These are phyloP conservation scores for Colletotrichum lindemuthianum DNA, from an alignment of 2,329 filamentous ascomycete species.

Conservation along the genomic window DNA sequence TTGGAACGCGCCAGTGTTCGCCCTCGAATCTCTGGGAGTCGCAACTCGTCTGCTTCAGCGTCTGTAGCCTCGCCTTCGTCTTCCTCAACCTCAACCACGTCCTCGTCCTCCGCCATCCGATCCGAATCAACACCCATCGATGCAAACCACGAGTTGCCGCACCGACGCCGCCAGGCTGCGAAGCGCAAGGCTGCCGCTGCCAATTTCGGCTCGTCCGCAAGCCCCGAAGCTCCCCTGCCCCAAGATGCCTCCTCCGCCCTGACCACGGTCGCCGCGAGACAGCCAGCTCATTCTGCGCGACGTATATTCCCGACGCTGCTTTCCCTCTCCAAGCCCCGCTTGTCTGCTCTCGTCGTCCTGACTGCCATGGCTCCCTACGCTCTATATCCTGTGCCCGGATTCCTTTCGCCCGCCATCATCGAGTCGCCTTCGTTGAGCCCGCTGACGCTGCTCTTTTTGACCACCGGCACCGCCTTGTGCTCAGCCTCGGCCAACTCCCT, in stretches of 20 bases:
- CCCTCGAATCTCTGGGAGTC: conserved; percentile 12
- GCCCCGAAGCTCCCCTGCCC: conserved; percentile 48
- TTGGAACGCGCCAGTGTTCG: conserved; percentile 25
- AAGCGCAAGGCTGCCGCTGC: conserved; percentile 33
- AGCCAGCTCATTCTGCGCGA: conserved; percentile 62
- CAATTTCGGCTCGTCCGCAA: conserved; percentile 5
- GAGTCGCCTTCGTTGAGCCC: conserved; percentile 86
- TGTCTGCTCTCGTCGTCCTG: conserved; percentile 90
- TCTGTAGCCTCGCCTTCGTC: neutral
- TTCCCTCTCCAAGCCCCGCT: conserved; percentile 92
- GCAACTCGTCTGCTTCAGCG: conserved; percentile 28
- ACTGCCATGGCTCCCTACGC: conserved; percentile 92
- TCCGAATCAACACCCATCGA: conserved; percentile 21
- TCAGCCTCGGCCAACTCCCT: conserved; percentile 92
- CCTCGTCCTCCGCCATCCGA: conserved; percentile 13
- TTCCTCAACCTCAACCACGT: neutral
- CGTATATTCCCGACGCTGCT: conserved; percentile 84
- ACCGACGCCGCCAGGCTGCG: conserved; percentile 35
- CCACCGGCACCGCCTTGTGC: conserved; percentile 86
- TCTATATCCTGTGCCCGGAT: conserved; percentile 89
- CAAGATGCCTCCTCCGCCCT: conserved; percentile 66
- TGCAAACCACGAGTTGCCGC: conserved; percentile 33
- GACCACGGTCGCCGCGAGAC: conserved; percentile 60
- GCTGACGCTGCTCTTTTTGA: conserved; percentile 91
- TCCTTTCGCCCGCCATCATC: conserved; percentile 74